Conservation (phyloP, 2,329 filamentous ascomycete species). For the Penicillium sp. region DNA sequence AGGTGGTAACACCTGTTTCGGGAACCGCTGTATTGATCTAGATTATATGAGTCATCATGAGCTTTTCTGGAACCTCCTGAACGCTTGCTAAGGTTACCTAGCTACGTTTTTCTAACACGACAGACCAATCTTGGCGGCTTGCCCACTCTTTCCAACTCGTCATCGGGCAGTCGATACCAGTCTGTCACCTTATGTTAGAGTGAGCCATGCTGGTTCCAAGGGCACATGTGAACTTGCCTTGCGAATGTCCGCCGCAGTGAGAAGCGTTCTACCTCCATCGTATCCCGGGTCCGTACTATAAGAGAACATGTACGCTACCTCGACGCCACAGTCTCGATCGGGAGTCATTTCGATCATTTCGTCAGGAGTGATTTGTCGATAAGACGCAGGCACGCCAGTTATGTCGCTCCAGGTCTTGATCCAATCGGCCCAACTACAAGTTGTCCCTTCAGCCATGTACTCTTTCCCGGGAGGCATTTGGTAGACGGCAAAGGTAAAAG, state of each 20-base stretch:
- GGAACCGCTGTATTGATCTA: too few species aligned
- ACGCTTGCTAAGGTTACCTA: too few species aligned
- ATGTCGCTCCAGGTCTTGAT: constrained; percentile 43
- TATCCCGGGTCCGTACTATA: constrained; percentile 53
- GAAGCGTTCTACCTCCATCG: constrained; percentile 38
- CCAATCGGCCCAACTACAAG: constrained; percentile 50
- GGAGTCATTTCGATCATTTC: too few species aligned
- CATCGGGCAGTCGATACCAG: not conserved
- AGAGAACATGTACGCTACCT: constrained; percentile 49
- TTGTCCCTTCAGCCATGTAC: constrained; percentile 52
- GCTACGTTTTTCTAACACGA: too few species aligned
- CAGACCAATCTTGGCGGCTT: not conserved
- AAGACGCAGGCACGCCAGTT: constrained; percentile 27
- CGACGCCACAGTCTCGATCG: constrained; percentile 46
- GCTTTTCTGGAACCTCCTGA: too few species aligned
- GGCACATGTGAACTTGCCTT: too few species aligned
- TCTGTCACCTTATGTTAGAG: not conserved
- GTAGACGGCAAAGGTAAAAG: constrained; percentile 51
- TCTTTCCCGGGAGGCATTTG: constrained; percentile 51
- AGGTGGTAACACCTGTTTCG: too few species aligned
- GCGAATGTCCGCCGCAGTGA: too few species aligned
- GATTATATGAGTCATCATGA: too few species aligned
- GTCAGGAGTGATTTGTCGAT: constrained; percentile 6
- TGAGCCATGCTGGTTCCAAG: too few species aligned
- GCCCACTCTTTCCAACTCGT: not conserved